phyloP scores from a whole-genome alignment of 352 stramenopile genomes.

The Aphanomyces astaci region DNA sequence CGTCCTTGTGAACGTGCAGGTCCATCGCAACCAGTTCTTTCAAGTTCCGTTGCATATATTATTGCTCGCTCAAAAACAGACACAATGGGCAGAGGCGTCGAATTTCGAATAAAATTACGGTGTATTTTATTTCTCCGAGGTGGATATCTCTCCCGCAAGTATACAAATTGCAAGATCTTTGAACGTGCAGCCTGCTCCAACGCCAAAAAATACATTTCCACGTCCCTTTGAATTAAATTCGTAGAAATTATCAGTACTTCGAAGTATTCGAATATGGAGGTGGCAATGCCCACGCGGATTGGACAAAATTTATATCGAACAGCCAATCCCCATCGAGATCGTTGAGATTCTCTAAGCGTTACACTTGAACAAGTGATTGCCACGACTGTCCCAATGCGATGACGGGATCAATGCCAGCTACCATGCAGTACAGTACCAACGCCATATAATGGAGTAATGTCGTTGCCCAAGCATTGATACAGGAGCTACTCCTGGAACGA shows the following conservation, averaged over 20 bases:
- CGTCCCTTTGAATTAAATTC: neutral
- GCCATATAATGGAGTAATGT: too few species aligned
- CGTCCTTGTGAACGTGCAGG: neutral
- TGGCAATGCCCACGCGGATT: neutral
- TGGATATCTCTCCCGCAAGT: neutral
- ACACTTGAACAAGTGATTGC: neutral
- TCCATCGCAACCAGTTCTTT: slow-evolving; percentile 21
- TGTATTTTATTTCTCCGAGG: neutral
- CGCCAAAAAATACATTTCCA: neutral
- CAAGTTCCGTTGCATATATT: neutral
- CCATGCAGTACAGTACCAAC: too few species aligned
- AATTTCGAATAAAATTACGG: neutral
- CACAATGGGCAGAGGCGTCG: neutral
- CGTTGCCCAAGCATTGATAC: too few species aligned
- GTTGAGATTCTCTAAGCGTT: neutral
- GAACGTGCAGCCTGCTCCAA: too few species aligned
- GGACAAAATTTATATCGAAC: neutral
- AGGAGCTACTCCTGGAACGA: too few species aligned
- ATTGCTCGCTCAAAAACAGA: neutral
- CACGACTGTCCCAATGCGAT: neutral
- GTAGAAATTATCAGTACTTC: neutral
- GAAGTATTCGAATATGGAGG: neutral
- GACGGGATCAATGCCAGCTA: neutral
- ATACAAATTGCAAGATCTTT: neutral
- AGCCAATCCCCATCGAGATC: neutral